These are phyloP conservation scores for Lipomyces spencermartinsiae DNA, from an alignment of 805 yeast genomes.

Conservation along the genomic window DNA sequence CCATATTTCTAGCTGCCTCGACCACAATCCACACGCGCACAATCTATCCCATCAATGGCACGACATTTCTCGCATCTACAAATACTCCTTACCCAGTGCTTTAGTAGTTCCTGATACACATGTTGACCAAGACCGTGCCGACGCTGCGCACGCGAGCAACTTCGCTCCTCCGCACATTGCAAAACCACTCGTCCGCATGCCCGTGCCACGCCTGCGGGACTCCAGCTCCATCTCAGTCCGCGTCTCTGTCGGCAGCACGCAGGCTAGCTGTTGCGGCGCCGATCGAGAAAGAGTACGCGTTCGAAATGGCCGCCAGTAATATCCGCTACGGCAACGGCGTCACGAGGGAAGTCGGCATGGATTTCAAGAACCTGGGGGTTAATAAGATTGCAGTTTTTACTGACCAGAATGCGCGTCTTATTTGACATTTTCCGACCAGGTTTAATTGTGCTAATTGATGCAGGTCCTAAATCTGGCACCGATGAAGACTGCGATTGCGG, in stretches of 20 bases:
- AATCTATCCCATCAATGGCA: not conserved
- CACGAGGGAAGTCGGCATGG: conserved; percentile 49
- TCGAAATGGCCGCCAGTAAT: conserved; percentile 50
- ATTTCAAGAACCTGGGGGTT: conserved; percentile 46
- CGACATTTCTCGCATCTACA: not conserved
- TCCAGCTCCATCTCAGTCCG: conserved; percentile 23
- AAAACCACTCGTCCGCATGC: conserved; percentile 44
- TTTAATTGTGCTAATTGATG: not conserved
- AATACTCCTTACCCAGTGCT: not conserved
- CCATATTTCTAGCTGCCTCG: not conserved
- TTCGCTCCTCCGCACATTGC: conserved; percentile 39
- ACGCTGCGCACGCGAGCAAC: conserved; percentile 28
- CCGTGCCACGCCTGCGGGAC: conserved; percentile 48
- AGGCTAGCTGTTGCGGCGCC: conserved; percentile 27
- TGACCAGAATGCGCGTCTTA: conserved; percentile 41
- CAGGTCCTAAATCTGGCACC: conserved; percentile 43
- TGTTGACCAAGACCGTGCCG: conserved; percentile 29
- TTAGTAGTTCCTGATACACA: not conserved
- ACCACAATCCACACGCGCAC: not conserved
- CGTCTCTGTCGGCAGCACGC: conserved; percentile 32
- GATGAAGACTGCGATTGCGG: conserved; percentile 45
- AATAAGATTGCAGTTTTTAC: conserved; percentile 49
- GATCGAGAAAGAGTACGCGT: conserved; percentile 47
- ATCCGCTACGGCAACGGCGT: conserved; percentile 51
- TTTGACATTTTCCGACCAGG: not conserved